phyloP scores from a whole-genome alignment of 1,284 basidiomycete species.

The Ceratobasidium sp. region DNA sequence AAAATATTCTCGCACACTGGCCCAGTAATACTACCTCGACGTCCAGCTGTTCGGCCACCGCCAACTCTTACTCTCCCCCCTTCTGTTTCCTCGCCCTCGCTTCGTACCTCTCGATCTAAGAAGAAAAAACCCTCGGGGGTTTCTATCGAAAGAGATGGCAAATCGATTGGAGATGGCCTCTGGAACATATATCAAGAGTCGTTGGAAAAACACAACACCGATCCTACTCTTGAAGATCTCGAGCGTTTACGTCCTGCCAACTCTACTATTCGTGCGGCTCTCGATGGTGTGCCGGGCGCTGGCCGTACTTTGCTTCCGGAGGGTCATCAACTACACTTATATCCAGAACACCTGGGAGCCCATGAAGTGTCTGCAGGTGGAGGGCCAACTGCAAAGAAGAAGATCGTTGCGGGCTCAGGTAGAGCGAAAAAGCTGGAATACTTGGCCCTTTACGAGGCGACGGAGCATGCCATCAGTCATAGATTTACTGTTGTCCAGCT shows the following conservation, averaged over 20 bases:
- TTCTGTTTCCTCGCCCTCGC: slow-evolving; percentile 21
- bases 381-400: slow-evolving; percentile 25
- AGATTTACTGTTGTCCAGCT: slow-evolving; percentile 28
- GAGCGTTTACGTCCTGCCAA: slow-evolving; percentile 17
- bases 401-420: slow-evolving; percentile 20
- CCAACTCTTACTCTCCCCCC: slow-evolving; percentile 30
- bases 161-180: slow-evolving; percentile 2
- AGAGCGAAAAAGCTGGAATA: slow-evolving; percentile 40
- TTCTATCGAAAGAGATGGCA: background rate
- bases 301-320: slow-evolving; percentile 24
- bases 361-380: slow-evolving; percentile 35
- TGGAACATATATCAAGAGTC: slow-evolving; percentile 25
- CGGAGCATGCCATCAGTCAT: slow-evolving; percentile 7
- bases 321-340: slow-evolving; percentile 20
- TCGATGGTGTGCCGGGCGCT: slow-evolving; percentile 24
- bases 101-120: background rate
- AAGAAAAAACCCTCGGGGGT: background rate
- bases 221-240: slow-evolving; percentile 33
- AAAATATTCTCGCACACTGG: slow-evolving; percentile 17
- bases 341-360: slow-evolving; percentile 25
- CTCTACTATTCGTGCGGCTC: slow-evolving; percentile 24
- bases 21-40: slow-evolving; percentile 22
- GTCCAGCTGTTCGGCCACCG: slow-evolving; percentile 22
- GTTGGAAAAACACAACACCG: background rate
- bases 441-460: slow-evolving; percentile 29